These are phyloP conservation scores for Amesomyces nigricolor DNA, from an alignment of 2,329 filamentous ascomycete genomes.

Conservation along the genomic window DNA sequence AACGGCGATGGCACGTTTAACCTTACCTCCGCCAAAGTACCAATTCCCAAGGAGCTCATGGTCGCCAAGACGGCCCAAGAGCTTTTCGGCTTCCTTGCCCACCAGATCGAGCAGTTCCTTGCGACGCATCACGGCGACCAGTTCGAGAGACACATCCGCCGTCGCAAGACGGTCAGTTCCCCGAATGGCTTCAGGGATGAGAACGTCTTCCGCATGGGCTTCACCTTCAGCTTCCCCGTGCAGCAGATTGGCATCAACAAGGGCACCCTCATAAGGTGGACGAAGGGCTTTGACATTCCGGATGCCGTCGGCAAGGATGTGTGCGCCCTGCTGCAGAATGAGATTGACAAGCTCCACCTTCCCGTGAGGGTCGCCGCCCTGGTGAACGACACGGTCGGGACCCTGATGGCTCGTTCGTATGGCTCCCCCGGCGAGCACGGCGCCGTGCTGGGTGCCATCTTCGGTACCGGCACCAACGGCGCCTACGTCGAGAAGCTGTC, in stretches of 20 bases:
- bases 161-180: slow-evolving; percentile 56
- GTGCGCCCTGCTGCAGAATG: slow-evolving; percentile 78
- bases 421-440: slow-evolving; percentile 81
- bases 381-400: slow-evolving; percentile 96
- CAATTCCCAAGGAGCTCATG: slow-evolving; percentile 89
- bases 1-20: slow-evolving; percentile 95
- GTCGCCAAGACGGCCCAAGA: slow-evolving; percentile 77
- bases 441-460: slow-evolving; percentile 91
- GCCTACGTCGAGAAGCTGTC: slow-evolving; percentile 90
- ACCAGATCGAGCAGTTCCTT: slow-evolving; percentile 86
- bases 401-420: slow-evolving; percentile 95
- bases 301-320: slow-evolving; percentile 93
- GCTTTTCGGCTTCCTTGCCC: slow-evolving; percentile 86
- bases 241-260: slow-evolving; percentile 93
- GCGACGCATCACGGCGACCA: slow-evolving; percentile 82
- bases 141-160: slow-evolving; percentile 64
- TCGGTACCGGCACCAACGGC: slow-evolving; percentile 95
- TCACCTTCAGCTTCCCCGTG: slow-evolving; percentile 97
- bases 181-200: slow-evolving; percentile 60
- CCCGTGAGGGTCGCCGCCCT: slow-evolving; percentile 93
- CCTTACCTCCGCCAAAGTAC: slow-evolving; percentile 85
- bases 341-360: slow-evolving; percentile 79
- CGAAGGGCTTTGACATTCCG: slow-evolving; percentile 96
- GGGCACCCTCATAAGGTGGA: slow-evolving; percentile 92
- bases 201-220: slow-evolving; percentile 87